A percentile compares a stretch with the other conserved stretches of the same genome.
Evolutionary conservation across 2,329 filamentous ascomycete species (phyloP).

Genomic region (Davidsoniella australis): DNA sequence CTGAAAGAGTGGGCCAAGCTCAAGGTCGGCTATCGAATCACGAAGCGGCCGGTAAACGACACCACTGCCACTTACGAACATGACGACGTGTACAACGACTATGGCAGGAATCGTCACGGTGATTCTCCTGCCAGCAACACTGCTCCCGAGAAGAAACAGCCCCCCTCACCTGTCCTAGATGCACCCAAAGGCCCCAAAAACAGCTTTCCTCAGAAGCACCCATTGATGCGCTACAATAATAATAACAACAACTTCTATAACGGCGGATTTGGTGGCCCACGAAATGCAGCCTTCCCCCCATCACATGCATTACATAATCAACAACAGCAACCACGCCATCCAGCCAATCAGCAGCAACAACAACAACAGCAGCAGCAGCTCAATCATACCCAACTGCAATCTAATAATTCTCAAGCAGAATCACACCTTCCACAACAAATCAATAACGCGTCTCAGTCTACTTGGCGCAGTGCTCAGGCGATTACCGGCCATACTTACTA

Average conservation of each 20-base stretch:
- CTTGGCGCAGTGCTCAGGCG: conserved; percentile 69
- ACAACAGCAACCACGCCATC: neutral
- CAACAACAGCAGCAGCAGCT: neutral
- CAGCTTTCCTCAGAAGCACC: conserved; percentile 37
- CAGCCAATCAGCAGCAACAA: neutral
- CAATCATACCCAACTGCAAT: neutral
- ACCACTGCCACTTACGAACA: conserved; percentile 1
- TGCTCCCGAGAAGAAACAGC: conserved; percentile 29
- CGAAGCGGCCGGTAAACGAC: conserved; percentile 52
- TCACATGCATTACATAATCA: neutral
- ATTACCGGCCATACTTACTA: conserved; percentile 62
- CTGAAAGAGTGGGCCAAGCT: conserved; percentile 78
- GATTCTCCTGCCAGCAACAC: conserved; percentile 16
- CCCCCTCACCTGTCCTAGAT: conserved; percentile 38
- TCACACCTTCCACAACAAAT: neutral
- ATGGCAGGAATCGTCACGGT: conserved; percentile 1
- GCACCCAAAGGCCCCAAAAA: conserved; percentile 43
- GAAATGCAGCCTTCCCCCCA: neutral
- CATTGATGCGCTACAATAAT: conserved; percentile 18
- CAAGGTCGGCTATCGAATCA: conserved; percentile 82
- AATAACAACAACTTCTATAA: neutral
- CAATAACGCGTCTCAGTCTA: conserved; percentile 38
- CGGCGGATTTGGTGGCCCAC: no score
- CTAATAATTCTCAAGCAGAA: neutral
- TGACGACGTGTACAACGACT: conserved; percentile 5